Percentiles rank a stretch among this genome's conserved stretches.
These are phyloP conservation scores for Metrosideros polymorpha DNA, from an alignment of 441 rosid genomes.

Conservation along the genomic window DNA sequence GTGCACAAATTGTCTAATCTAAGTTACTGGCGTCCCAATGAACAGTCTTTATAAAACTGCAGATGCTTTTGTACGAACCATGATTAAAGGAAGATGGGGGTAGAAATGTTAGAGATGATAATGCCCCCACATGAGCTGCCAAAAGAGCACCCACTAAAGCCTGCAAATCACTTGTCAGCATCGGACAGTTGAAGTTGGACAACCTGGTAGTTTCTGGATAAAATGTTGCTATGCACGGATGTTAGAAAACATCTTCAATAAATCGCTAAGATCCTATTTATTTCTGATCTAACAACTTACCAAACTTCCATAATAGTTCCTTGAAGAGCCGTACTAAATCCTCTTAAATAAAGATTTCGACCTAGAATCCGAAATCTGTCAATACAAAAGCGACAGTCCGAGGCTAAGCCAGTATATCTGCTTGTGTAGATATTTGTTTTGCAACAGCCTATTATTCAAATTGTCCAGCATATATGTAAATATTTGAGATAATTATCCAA, in stretches of 20 bases:
- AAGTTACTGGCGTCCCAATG: background rate
- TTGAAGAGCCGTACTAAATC: accelerated
- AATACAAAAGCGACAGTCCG: accelerated
- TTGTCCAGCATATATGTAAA: background rate
- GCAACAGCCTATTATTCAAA: background rate
- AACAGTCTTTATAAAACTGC: background rate
- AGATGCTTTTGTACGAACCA: background rate
- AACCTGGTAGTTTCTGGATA: background rate
- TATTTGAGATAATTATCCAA: too few species aligned
- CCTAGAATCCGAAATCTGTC: background rate
- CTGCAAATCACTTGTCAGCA: background rate
- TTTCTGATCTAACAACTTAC: background rate
- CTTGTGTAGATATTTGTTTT: background rate
- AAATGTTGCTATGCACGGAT: background rate
- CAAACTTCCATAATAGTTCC: background rate
- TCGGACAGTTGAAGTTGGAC: background rate
- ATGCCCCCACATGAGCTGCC: background rate
- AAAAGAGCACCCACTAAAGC: background rate
- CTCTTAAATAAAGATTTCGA: background rate
- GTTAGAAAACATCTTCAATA: background rate
- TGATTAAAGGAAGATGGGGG: background rate
- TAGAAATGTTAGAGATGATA: background rate
- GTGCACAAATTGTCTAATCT: background rate
- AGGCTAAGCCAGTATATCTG: background rate
- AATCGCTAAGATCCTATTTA: background rate